Conservation (phyloP, 176 grass and related monocot species). For the Musa troglodytarum region DNA sequence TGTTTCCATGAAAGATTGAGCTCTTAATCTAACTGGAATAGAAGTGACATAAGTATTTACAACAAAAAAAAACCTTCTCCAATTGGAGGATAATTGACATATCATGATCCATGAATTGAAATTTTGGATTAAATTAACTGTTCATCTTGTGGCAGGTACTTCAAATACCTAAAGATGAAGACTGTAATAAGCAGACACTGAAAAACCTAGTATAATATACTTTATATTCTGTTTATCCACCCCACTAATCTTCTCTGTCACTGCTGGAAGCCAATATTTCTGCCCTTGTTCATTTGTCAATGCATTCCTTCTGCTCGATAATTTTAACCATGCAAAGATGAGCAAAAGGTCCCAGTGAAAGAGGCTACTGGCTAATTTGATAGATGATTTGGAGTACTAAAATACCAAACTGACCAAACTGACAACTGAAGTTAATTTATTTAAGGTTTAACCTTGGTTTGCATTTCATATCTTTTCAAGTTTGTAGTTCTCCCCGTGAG, state of each 20-base stretch:
- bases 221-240: background rate
- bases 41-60: constrained; percentile 7
- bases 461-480: too few species aligned
- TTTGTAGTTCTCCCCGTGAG: too few species aligned
- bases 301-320: background rate
- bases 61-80: background rate
- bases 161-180: background rate
- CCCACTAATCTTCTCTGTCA: background rate
- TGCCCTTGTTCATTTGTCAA: background rate
- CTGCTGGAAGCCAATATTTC: background rate
- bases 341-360: too few species aligned
- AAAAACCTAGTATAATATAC: background rate
- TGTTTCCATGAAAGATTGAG: background rate
- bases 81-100: background rate
- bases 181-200: background rate
- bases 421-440: too few species aligned
- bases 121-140: background rate
- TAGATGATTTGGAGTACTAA: too few species aligned
- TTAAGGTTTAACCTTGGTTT: too few species aligned
- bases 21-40: constrained; percentile 8
- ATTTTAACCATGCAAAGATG: background rate
- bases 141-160: background rate
- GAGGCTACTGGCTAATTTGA: too few species aligned
- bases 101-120: background rate
- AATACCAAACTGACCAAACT: too few species aligned